Evolutionary conservation across 208 protist genomes (phyloP), one percentile per base, ranked within the genome.

Genomic region (Endotrypanum monterogeii): DNA sequence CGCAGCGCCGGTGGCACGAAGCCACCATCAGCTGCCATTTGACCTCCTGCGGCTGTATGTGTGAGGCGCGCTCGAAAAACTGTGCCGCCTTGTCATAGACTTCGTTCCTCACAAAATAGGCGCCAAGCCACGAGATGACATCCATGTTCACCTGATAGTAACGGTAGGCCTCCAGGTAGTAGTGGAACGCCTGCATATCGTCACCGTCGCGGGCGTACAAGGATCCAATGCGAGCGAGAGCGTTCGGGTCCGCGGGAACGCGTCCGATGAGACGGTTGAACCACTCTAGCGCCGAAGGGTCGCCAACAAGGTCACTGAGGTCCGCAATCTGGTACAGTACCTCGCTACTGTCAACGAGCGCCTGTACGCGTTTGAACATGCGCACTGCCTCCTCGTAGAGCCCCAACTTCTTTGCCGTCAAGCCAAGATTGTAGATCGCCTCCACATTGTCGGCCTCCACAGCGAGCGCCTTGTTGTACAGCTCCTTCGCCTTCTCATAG

Each of bases 141-240:
- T 99, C 97, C 87, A 99, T 98, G 80, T 99, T 98, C 52, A 98
- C 90, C 72, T 98, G 98, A 78, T 98, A 98, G 85, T 98, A 98
- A n/a, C 94, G 89, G 83, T 98, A 99, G 28, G 97, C 89, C 85
- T 99, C 94, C 16, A 98, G 80, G 83, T 98, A 98, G 88, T 98
- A 98, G 84, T 98, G 93, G 76, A 98, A 98, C 37, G 95, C 94
- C 79, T 98, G 89, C 73, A 89, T 88, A 73, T 98, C 94, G 83
- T 98, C 96, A 32, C 93, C 94, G 23, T 97, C 90, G 73, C 94
- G 90, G 46, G 93, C 89, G 84, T 96, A 97, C 51, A 99, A 85
- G 30, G 87, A 88, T 41, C 98, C 98, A 58, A 99, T 80, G 56
- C 96, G 91, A 52, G 93, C 89, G 51, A 98, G 94, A 48, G 98